Conservation (phyloP, 164 flowering plant species). For the Piper betle region DNA sequence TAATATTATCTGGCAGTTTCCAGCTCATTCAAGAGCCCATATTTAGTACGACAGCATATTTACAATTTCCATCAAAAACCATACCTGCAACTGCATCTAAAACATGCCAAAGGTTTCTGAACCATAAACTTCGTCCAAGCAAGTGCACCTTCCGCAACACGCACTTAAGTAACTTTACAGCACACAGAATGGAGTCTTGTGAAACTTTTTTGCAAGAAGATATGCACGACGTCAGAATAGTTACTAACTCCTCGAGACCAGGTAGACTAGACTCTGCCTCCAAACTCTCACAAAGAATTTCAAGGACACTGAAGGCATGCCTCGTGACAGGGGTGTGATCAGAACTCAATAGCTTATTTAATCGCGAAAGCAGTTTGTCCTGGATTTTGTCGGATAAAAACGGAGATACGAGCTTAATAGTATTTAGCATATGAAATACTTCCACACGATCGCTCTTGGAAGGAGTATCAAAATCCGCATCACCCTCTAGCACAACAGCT, state of each 20-base stretch:
- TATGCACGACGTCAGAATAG: slow-evolving; percentile 39
- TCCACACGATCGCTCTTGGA: slow-evolving; percentile 38
- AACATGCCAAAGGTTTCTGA: slow-evolving; percentile 35
- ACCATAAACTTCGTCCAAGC: slow-evolving; percentile 24
- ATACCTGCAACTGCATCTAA: slow-evolving; percentile 51
- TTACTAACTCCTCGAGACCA: slow-evolving; percentile 30
- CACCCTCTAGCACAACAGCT: slow-evolving; percentile 16
- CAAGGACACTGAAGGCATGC: slow-evolving; percentile 35
- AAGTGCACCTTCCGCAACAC: slow-evolving; percentile 30
- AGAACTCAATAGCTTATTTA: slow-evolving; percentile 26
- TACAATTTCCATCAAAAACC: neutral
- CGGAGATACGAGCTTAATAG: slow-evolving; percentile 37
- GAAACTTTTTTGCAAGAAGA: slow-evolving; percentile 42
- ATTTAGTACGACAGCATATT: neutral
- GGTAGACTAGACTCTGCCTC: slow-evolving; percentile 19
- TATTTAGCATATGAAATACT: slow-evolving; percentile 52
- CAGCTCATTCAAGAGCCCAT: neutral
- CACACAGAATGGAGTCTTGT: slow-evolving; percentile 43
- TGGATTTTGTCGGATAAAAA: slow-evolving; percentile 33
- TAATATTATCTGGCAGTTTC: neutral
- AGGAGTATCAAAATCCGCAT: slow-evolving; percentile 18
- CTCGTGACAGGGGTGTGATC: slow-evolving; percentile 44
- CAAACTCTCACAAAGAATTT: slow-evolving; percentile 26
- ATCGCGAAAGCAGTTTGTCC: slow-evolving; percentile 22
- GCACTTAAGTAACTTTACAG: slow-evolving; percentile 32